These are phyloP conservation scores for Zalaria sp. DNA, from an alignment of 2,329 filamentous ascomycete species.

Conservation along the genomic window DNA sequence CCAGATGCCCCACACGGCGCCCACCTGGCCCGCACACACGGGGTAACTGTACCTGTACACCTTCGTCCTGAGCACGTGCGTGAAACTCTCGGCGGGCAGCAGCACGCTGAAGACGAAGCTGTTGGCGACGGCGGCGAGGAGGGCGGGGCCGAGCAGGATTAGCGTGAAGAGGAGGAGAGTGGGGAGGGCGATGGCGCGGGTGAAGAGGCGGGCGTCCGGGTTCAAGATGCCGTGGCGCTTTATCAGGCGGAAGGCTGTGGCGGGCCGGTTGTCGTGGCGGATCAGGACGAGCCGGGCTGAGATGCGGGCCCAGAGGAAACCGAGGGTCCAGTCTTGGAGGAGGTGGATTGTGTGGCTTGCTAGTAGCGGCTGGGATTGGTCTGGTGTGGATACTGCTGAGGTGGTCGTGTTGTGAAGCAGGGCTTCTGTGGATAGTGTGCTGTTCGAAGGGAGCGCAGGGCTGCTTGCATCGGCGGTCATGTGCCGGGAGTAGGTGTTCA, in stretches of 20 bases:
- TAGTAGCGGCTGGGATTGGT: slow-evolving; percentile 13
- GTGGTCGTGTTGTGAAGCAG: not conserved
- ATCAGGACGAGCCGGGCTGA: slow-evolving; percentile 54
- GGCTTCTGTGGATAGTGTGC: not conserved
- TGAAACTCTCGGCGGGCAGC: slow-evolving; percentile 1
- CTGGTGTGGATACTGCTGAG: not conserved
- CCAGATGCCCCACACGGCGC: slow-evolving; percentile 36
- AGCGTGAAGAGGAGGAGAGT: slow-evolving; percentile 45
- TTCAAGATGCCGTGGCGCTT: slow-evolving; percentile 57
- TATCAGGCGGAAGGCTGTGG: slow-evolving; percentile 61
- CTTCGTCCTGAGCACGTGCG: slow-evolving; percentile 7
- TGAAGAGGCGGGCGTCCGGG: slow-evolving; percentile 67
- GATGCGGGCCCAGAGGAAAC: slow-evolving; percentile 79
- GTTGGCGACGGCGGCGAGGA: slow-evolving; percentile 40
- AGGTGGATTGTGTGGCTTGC: slow-evolving; percentile 63
- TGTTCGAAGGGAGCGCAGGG: not conserved
- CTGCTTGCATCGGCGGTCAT: slow-evolving; percentile 1
- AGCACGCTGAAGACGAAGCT: slow-evolving; percentile 13
- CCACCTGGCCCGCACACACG: slow-evolving; percentile 31
- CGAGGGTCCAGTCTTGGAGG: slow-evolving; percentile 87
- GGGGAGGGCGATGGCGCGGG: slow-evolving; percentile 75
- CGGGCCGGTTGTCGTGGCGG: slow-evolving; percentile 55
- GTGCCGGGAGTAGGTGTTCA: slow-evolving; percentile 56
- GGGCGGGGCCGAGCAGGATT: slow-evolving; percentile 52
- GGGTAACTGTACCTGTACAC: slow-evolving; percentile 66